Evolutionary conservation across 176 grass and related monocot genomes (phyloP).

Genomic region (Juncus inflexus): DNA sequence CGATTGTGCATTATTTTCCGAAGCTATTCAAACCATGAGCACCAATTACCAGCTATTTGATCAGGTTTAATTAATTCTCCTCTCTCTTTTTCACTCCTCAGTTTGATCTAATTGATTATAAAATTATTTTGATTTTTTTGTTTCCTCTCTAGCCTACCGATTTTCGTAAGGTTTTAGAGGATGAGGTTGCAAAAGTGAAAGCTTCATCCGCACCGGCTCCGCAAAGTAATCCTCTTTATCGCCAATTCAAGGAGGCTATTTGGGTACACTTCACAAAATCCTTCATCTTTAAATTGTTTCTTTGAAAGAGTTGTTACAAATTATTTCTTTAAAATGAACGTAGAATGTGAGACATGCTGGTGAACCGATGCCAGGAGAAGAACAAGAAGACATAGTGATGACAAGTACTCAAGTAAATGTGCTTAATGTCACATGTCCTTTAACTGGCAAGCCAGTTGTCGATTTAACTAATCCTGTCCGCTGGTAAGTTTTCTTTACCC

Average conservation of each 20-base stretch:
- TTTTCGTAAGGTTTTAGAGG: conserved; percentile 56
- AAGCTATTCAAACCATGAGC: conserved; percentile 46
- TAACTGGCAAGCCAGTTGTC: conserved; percentile 70
- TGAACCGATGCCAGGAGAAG: conserved; percentile 85
- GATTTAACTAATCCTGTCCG: conserved; percentile 74
- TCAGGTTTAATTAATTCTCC: conserved; percentile 39
- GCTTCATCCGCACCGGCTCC: conserved; percentile 23
- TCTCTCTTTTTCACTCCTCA: not conserved
- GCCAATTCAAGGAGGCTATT: conserved; percentile 77
- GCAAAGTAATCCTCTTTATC: conserved; percentile 47
- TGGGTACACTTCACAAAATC: conserved; percentile 42
- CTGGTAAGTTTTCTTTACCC: conserved; percentile 42
- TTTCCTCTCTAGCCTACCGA: conserved; percentile 37
- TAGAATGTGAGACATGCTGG: conserved; percentile 87
- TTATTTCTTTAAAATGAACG: conserved; percentile 12
- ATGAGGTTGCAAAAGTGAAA: conserved; percentile 57
- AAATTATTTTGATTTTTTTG: not conserved
- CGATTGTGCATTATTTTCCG: conserved; percentile 46
- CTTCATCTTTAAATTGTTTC: not conserved
- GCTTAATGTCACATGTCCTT: conserved; percentile 55
- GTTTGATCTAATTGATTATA: not conserved
- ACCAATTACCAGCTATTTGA: conserved; percentile 55
- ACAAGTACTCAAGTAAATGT: conserved; percentile 62
- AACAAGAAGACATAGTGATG: conserved; percentile 94
- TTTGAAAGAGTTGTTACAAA: not conserved